These are phyloP conservation scores for Pleurotus giganteus DNA, from an alignment of 768 basidiomycete species.

Conservation along the genomic window DNA sequence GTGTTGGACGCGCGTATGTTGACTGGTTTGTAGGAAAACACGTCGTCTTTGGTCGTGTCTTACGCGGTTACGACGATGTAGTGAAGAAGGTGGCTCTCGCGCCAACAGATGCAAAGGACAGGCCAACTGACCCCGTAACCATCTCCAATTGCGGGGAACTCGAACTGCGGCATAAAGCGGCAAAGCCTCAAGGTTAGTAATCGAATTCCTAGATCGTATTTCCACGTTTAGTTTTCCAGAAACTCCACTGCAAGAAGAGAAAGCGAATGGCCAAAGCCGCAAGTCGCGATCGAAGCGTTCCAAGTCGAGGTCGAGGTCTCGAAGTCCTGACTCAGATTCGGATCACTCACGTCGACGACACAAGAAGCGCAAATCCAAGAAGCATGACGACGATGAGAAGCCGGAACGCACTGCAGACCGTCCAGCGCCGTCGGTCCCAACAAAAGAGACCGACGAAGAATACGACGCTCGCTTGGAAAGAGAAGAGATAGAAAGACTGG, in stretches of 20 bases:
- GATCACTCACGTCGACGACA: conserved; percentile 17
- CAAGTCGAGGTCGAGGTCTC: conserved; percentile 11
- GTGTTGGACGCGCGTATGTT: neutral
- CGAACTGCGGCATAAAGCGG: conserved; percentile 48
- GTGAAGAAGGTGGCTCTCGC: conserved; percentile 58
- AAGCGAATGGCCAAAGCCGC: conserved; percentile 20
- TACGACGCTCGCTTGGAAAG: conserved; percentile 68
- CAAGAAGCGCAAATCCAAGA: conserved; percentile 12
- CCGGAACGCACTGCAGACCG: conserved; percentile 11
- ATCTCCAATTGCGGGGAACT: conserved; percentile 85
- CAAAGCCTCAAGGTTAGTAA: neutral
- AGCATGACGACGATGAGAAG: conserved; percentile 8
- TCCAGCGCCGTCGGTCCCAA: conserved; percentile 1
- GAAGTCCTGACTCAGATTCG: conserved; percentile 25
- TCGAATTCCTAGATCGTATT: conserved; percentile 1
- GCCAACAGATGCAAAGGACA: conserved; percentile 71
- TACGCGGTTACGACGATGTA: conserved; percentile 61
- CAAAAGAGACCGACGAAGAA: conserved; percentile 66
- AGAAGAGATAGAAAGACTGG: conserved; percentile 61
- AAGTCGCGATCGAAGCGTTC: conserved; percentile 9
- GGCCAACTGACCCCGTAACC: conserved; percentile 63
- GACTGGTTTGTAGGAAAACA: conserved; percentile 42
- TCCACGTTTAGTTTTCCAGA: conserved; percentile 4
- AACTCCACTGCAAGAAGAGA: conserved; percentile 15
- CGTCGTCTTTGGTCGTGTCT: conserved; percentile 49